Percentiles rank a stretch among this genome's conserved stretches.
phyloP scores from a whole-genome alignment of 106 monocot genomes.

The Platanthera zijinensis region DNA sequence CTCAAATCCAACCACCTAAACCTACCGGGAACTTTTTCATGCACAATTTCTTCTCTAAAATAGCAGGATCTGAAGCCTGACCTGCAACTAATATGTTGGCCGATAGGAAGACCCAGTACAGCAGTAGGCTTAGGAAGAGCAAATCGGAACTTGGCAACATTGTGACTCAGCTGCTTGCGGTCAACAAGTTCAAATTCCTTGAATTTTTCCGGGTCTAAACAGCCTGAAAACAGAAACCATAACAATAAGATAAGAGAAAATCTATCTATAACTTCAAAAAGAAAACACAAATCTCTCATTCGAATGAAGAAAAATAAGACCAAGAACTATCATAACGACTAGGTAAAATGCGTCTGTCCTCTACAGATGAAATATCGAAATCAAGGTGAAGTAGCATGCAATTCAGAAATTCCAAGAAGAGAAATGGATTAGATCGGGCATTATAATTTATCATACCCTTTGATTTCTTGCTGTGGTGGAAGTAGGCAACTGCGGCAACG shows the following conservation, averaged over 20 bases:
- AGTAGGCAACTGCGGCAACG: slow-evolving; percentile 51
- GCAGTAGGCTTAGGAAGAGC: slow-evolving; percentile 66
- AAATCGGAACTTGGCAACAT: slow-evolving; percentile 93
- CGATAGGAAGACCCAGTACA: slow-evolving; percentile 89
- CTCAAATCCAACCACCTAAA: background rate
- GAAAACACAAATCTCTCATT: background rate
- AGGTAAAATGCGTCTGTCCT: background rate
- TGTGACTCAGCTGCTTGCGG: slow-evolving; percentile 77
- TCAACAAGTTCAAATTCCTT: slow-evolving; percentile 86
- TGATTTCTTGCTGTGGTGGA: slow-evolving; percentile 46
- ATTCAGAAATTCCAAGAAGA: no score
- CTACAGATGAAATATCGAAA: background rate
- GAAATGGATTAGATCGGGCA: background rate
- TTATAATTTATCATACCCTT: slow-evolving; percentile 44
- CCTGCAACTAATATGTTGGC: slow-evolving; percentile 99
- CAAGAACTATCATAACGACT: background rate
- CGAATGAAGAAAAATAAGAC: no score
- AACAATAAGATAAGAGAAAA: background rate
- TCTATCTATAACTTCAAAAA: background rate
- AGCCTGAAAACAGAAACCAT: slow-evolving; percentile 27
- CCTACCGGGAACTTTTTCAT: background rate
- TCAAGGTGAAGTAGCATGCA: background rate
- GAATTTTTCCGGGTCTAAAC: slow-evolving; percentile 90
- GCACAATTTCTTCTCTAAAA: background rate
- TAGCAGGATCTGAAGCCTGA: slow-evolving; percentile 8